These are phyloP conservation scores for Cladophialophora chaetospira DNA, from an alignment of 2,329 filamentous ascomycete species.

Conservation along the genomic window DNA sequence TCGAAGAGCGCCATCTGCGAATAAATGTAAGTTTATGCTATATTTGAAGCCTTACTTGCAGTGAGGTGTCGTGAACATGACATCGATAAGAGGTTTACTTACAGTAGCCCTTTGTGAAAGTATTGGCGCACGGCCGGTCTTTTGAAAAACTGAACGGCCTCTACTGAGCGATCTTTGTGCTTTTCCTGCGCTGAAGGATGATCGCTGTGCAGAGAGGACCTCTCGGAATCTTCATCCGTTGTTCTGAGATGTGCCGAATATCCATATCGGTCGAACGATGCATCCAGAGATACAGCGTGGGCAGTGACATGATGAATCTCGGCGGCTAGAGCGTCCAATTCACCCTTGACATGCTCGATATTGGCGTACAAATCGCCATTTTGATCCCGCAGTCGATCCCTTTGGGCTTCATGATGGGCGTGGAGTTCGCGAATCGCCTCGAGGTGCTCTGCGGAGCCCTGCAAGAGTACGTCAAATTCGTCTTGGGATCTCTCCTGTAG, in stretches of 20 bases:
- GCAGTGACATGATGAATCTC: constrained; percentile 59
- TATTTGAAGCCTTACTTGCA: too few relatives aligned
- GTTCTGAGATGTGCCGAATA: constrained; percentile 61
- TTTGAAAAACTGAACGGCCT: constrained; percentile 59
- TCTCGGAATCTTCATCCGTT: constrained; percentile 40
- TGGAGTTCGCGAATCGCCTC: constrained; percentile 54
- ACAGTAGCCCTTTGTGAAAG: constrained; percentile 65
- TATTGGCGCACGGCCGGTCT: constrained; percentile 65
- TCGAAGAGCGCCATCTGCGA: constrained; percentile 64
- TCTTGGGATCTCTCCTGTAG: constrained; percentile 7
- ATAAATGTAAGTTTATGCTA: too few relatives aligned
- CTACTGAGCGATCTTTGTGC: constrained; percentile 35
- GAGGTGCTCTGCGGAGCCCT: constrained; percentile 24
- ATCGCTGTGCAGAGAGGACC: constrained; percentile 28
- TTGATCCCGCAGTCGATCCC: constrained; percentile 50
- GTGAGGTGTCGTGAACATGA: too few relatives aligned
- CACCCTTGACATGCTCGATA: constrained; percentile 57
- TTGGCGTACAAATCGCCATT: constrained; percentile 57
- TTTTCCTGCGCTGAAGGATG: constrained; percentile 25
- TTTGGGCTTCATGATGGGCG: constrained; percentile 54
- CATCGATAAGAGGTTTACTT: too few relatives aligned
- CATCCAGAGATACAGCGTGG: constrained; percentile 58
- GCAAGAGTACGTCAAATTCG: constrained; percentile 26
- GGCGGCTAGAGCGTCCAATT: constrained; percentile 54
- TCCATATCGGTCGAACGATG: constrained; percentile 65